Conservation (phyloP, 176 grass and related monocot genomes). For the Thalia dealbata region DNA sequence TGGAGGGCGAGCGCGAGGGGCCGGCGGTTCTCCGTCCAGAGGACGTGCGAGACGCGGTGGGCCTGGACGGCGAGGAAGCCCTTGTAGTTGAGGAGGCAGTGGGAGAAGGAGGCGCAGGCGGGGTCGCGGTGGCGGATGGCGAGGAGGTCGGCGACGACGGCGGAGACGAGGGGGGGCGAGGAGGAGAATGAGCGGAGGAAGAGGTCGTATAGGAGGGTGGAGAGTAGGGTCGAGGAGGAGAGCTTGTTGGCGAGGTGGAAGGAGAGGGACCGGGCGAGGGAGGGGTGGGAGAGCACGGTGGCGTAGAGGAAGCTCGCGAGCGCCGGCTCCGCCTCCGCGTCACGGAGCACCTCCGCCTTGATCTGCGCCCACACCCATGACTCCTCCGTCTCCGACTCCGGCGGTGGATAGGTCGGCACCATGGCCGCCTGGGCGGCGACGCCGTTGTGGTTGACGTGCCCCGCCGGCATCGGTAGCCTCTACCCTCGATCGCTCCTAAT, state of each 20-base stretch:
- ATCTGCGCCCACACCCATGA: conserved; percentile 87
- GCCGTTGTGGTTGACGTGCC: neutral
- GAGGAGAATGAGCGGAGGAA: conserved; percentile 51
- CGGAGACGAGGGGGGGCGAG: conserved; percentile 39
- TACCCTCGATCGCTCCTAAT: neutral
- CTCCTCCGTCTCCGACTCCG: conserved; percentile 60
- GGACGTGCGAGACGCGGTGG: conserved; percentile 66
- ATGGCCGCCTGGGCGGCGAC: neutral
- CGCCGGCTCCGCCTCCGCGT: conserved; percentile 78
- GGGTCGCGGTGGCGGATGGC: conserved; percentile 50
- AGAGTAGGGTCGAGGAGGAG: conserved; percentile 77
- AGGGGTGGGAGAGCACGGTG: conserved; percentile 73
- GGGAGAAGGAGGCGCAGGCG: conserved; percentile 58
- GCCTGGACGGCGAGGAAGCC: conserved; percentile 93
- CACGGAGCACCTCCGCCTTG: conserved; percentile 69
- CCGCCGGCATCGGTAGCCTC: conserved; percentile 15
- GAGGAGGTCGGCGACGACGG: conserved; percentile 63
- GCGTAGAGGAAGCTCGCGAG: conserved; percentile 81
- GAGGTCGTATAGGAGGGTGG: conserved; percentile 82
- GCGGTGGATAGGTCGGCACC: conserved; percentile 48
- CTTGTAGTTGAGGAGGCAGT: conserved; percentile 96
- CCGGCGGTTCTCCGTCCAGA: conserved; percentile 60
- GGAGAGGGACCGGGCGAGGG: conserved; percentile 57
- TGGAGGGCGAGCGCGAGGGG: conserved; percentile 75
- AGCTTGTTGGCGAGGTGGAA: conserved; percentile 99